phyloP scores from a whole-genome alignment of 768 basidiomycete genomes.

The Thelephora aurantiotincta region DNA sequence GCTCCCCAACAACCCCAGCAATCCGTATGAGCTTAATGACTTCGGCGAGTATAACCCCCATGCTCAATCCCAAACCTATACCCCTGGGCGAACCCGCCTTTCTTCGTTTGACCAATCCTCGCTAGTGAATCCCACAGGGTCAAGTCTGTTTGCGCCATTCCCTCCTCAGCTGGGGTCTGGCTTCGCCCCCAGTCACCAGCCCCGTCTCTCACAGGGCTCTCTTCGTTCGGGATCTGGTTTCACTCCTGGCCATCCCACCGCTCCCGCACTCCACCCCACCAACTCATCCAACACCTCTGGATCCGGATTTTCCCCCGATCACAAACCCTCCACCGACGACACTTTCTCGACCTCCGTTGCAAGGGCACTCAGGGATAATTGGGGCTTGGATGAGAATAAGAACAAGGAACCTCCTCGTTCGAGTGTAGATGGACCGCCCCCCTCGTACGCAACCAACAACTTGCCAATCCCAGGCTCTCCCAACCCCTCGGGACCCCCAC shows the following conservation, averaged over 20 bases:
- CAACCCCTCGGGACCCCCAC: neutral
- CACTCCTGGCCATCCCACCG: constrained; percentile 4
- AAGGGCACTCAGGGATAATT: constrained; percentile 18
- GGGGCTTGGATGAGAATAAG: neutral
- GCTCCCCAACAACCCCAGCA: neutral
- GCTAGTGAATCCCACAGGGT: no score
- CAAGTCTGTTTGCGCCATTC: neutral
- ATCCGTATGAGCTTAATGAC: no score
- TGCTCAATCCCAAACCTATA: no score
- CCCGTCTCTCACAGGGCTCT: constrained; percentile 4
- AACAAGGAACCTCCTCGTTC: no score
- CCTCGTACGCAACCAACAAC: no score
- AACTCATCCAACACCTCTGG: constrained; percentile 8
- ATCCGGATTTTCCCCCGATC: constrained; percentile 6
- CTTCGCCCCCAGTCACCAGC: constrained; percentile 13
- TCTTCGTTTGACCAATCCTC: no score
- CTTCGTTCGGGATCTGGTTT: constrained; percentile 8
- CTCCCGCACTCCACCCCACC: neutral
- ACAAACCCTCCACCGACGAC: constrained; percentile 8
- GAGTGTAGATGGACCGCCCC: no score
- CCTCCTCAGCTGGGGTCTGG: neutral
- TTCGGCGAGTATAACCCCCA: no score
- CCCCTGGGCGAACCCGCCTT: no score
- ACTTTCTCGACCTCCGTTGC: constrained; percentile 26
- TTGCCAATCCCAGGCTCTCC: constrained; percentile 1